Conservation (phyloP, 345 rosid species). For the Citrus glauca region DNA sequence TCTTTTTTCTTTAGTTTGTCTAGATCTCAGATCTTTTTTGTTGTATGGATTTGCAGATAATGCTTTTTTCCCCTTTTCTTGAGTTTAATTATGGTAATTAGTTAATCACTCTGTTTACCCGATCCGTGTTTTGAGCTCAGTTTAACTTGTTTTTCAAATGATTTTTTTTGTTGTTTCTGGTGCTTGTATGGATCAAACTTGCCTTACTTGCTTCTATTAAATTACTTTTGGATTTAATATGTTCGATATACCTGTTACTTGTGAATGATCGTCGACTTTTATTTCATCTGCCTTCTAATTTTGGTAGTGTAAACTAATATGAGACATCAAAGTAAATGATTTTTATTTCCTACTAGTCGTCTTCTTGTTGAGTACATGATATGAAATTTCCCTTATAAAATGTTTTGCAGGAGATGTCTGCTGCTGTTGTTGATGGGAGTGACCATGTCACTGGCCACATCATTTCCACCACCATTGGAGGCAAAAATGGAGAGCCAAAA, state of each 20-base stretch:
- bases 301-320: neutral
- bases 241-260: neutral
- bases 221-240: neutral
- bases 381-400: neutral
- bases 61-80: neutral
- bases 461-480: conserved; percentile 86
- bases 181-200: neutral
- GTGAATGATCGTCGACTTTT: neutral
- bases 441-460: conserved; percentile 87
- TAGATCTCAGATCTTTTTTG: conserved; percentile 18
- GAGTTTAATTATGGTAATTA: neutral
- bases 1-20: neutral
- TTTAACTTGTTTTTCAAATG: neutral
- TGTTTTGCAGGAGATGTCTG: conserved; percentile 62
- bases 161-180: neutral
- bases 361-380: neutral
- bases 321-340: neutral
- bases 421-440: conserved; percentile 60
- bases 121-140: conserved; percentile 12
- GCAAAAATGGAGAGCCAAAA: conserved; percentile 90
- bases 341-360: neutral
- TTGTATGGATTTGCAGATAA: neutral
- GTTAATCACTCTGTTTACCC: neutral
- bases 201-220: neutral
- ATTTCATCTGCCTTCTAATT: neutral